Evolutionary conservation across 768 basidiomycete genomes (phyloP).

Genomic region (Inosperma sp.): DNA sequence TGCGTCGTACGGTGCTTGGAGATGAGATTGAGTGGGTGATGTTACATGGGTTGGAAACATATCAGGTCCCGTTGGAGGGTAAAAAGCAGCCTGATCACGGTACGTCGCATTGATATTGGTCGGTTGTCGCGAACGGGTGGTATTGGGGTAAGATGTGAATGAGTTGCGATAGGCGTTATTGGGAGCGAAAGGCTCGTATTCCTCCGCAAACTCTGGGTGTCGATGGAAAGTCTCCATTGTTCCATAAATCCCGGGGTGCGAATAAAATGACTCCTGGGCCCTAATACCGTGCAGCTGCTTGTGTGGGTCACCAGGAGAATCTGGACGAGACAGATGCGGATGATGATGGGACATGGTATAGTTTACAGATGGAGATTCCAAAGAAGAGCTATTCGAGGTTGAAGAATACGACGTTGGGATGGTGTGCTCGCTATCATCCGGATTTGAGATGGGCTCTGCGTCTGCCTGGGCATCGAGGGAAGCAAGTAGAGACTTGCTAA

Average conservation of each 20-base stretch:
- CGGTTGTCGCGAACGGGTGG: conserved; percentile 40
- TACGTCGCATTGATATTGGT: conserved; percentile 30
- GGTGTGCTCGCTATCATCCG: conserved; percentile 45
- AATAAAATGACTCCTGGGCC: conserved; percentile 34
- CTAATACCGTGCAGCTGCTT: conserved; percentile 23
- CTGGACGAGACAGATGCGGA: conserved; percentile 39
- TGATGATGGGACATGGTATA: conserved; percentile 29
- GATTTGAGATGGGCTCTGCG: conserved; percentile 59
- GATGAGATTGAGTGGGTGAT: conserved; percentile 37
- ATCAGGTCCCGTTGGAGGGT: conserved; percentile 29
- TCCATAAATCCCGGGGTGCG: conserved; percentile 21
- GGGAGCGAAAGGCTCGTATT: conserved; percentile 26
- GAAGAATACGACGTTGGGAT: conserved; percentile 45
- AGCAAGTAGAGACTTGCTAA: conserved; percentile 80
- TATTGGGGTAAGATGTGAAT: conserved; percentile 40
- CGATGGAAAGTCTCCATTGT: conserved; percentile 37
- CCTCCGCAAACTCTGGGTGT: conserved; percentile 34
- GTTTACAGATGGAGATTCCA: conserved; percentile 50
- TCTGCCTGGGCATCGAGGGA: conserved; percentile 81
- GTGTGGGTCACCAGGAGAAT: conserved; percentile 43
- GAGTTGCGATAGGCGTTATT: conserved; percentile 32
- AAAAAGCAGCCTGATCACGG: conserved; percentile 33
- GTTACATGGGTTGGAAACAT: conserved; percentile 35
- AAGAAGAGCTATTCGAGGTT: conserved; percentile 51
- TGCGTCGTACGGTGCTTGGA: conserved; percentile 32